Evolutionary conservation across 768 basidiomycete genomes (phyloP).

Genomic region (Kwoniella dejecticola): DNA sequence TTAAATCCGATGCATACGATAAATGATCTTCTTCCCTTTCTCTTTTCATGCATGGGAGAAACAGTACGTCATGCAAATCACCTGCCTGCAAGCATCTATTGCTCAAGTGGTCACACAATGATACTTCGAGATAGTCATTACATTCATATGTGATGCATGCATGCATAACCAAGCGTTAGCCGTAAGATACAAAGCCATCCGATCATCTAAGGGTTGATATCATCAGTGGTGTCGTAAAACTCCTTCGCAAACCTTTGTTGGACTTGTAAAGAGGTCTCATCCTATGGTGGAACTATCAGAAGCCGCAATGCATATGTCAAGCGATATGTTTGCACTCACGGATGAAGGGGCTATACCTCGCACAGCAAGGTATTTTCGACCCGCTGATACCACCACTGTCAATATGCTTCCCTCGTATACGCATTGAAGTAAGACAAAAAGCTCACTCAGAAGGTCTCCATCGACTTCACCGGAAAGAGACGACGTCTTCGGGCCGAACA

Average conservation of each 20-base stretch:
- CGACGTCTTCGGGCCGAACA: constrained; percentile 65
- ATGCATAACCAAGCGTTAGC: no score
- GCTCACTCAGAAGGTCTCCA: constrained; percentile 39
- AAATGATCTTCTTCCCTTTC: no score
- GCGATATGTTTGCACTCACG: constrained; percentile 29
- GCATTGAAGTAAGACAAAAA: constrained; percentile 6
- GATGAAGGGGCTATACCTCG: constrained; percentile 51
- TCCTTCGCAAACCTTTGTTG: constrained; percentile 80
- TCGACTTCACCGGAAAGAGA: constrained; percentile 55
- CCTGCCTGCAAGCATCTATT: no score
- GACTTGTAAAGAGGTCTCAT: constrained; percentile 68
- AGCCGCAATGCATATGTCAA: no score
- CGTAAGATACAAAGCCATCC: no score
- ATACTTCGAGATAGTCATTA: no score
- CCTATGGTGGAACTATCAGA: constrained; percentile 39
- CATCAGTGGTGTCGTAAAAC: constrained; percentile 65
- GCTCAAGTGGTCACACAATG: no score
- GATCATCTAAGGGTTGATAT: constrained; percentile 24
- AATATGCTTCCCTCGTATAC: constrained; percentile 24
- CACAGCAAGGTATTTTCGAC: constrained; percentile 52
- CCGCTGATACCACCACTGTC: constrained; percentile 25
- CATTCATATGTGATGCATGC: no score
- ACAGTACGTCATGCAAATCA: no score
- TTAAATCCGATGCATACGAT: constrained; percentile 15
- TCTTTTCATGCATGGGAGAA: no score